Base-by-base conservation (phyloP, 2,329 filamentous ascomycete species). In the Colletotrichum siamense region DNA sequence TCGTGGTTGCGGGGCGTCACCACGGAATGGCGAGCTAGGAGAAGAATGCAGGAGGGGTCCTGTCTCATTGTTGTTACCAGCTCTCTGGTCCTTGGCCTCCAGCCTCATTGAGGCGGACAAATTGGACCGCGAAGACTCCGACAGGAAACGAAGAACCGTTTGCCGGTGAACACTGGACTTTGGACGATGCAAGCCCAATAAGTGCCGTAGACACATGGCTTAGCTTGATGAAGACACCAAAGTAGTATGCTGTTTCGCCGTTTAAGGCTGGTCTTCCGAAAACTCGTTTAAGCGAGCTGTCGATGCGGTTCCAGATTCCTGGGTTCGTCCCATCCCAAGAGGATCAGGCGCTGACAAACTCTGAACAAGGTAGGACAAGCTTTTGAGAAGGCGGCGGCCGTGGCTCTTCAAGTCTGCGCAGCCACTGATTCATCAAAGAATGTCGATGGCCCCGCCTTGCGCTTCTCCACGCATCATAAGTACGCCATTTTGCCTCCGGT, bases 351-450 rank as follows among this genome's bases (percentile, higher is more conserved):
- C 36, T 30, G 63, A 52, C 36, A 22, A 52, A 66, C 63, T 66
- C 15, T 63, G 18, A 66, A 52, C 24, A 24, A 22, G 63, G 44
- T 32, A 24, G 28, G 44, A 12, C 24, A 57, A 12, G 32, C 15
- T 34, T 55, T 44, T 18, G 5, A 22, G 55, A 18, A 57, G 65
- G 28, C 24, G 39, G 30, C 26, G 18, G 32, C 18, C 22, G 69
- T 55, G 28, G 39, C 55, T 71, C 64, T 49, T 2, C 15, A 22
- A 36, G 8, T 64, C 8, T 34, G 16, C 63, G 34, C 64, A 52
- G 71, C 71, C 65, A 55, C 64, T 69, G n/a, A 69, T 39, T 69
- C 63, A 72, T 68, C 63, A 72, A 73, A 63, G 64, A 62, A 36
- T 26, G 24, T 6, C 55, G 9, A 64, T 63, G 15, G 16, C 55